Conservation (phyloP, 2,329 filamentous ascomycete genomes). For the Ophioceras dolichostomum region DNA sequence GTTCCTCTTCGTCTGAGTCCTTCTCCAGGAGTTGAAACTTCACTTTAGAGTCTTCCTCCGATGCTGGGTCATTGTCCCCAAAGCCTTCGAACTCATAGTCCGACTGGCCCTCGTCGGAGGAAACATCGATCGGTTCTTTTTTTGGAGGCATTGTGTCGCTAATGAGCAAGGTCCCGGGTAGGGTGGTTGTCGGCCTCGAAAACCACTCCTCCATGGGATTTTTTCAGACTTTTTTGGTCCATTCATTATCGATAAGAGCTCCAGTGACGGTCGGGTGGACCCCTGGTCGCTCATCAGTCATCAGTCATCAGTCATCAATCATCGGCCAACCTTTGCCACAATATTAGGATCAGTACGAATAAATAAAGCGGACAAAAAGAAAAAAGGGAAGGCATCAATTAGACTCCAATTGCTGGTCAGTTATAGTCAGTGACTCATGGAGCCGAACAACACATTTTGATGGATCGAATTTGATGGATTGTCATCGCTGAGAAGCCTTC, state of each 20-base stretch:
- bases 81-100: slow-evolving; percentile 16
- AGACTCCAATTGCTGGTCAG: too few relatives aligned
- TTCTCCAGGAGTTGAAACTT: slow-evolving; percentile 39
- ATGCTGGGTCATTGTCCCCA: slow-evolving; percentile 10
- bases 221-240: too few relatives aligned
- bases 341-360: neutral
- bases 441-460: neutral
- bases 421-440: too few relatives aligned
- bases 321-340: too few relatives aligned
- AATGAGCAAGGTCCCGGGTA: too few relatives aligned
- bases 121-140: too few relatives aligned
- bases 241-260: slow-evolving; percentile 2
- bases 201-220: too few relatives aligned
- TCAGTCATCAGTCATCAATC: too few relatives aligned
- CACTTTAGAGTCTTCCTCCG: slow-evolving; percentile 4
- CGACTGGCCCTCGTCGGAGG: slow-evolving; percentile 8
- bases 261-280: too few relatives aligned
- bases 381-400: neutral
- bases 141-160: slow-evolving; percentile 9
- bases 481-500: slow-evolving; percentile 5
- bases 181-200: too few relatives aligned
- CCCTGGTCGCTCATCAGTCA: too few relatives aligned
- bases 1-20: slow-evolving; percentile 71
- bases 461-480: neutral
- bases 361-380: neutral